A percentile compares a stretch with the other conserved stretches of the same genome.
phyloP scores from a whole-genome alignment of 495 filamentous ascomycete species.

The Melanomma pulvis-pyrius region DNA sequence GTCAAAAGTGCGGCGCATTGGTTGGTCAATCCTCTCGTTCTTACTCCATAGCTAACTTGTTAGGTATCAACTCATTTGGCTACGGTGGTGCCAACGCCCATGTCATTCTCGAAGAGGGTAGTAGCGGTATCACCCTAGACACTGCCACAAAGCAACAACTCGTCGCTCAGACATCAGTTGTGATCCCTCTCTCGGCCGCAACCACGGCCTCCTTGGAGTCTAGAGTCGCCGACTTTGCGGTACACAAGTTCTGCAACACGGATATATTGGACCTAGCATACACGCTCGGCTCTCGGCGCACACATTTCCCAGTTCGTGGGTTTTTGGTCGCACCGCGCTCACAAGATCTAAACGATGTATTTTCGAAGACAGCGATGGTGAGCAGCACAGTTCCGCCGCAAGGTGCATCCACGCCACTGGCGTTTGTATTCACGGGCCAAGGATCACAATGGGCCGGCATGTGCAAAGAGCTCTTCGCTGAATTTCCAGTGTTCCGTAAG shows the following conservation, averaged over 20 bases:
- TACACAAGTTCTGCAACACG: constrained; percentile 42
- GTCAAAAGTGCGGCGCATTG: constrained; percentile 6
- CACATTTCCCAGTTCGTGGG: constrained; percentile 25
- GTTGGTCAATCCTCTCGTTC: background rate
- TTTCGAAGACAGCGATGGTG: constrained; percentile 20
- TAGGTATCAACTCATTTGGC: constrained; percentile 39
- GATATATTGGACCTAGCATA: constrained; percentile 44
- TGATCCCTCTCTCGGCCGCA: constrained; percentile 42
- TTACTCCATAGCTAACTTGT: background rate
- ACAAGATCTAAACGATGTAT: constrained; percentile 1
- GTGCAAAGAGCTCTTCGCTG: background rate
- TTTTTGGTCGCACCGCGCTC: constrained; percentile 41
- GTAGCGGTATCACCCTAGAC: background rate
- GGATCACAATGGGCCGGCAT: constrained; percentile 31
- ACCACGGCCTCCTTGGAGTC: background rate
- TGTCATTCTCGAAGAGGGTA: constrained; percentile 47
- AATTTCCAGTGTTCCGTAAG: background rate
- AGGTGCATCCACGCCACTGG: constrained; percentile 35
- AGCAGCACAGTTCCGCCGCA: constrained; percentile 27
- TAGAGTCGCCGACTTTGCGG: constrained; percentile 39
- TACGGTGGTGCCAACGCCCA: constrained; percentile 40
- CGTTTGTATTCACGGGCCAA: constrained; percentile 37
- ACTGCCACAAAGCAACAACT: background rate
- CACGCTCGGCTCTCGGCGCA: constrained; percentile 41
- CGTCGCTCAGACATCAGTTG: background rate